These are phyloP conservation scores for Madurella fahalii DNA, from an alignment of 2,329 filamentous ascomycete genomes.

Conservation along the genomic window DNA sequence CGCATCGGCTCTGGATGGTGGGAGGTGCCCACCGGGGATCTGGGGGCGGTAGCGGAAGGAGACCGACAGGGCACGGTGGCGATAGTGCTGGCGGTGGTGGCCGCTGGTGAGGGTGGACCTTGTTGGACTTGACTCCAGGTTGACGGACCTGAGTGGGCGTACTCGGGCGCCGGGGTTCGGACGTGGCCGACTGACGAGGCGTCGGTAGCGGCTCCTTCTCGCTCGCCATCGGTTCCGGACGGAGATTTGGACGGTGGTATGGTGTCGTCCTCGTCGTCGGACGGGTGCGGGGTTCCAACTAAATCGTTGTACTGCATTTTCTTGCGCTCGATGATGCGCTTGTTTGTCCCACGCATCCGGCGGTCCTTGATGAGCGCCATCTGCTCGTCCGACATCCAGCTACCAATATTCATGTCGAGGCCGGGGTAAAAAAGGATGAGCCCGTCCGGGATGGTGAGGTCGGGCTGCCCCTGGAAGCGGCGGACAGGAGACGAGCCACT, in stretches of 20 bases:
- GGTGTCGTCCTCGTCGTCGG: conserved; percentile 64
- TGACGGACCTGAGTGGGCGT: conserved; percentile 45
- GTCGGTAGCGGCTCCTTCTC: conserved; percentile 9
- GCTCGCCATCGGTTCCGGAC: conserved; percentile 10
- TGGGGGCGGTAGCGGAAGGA: neutral
- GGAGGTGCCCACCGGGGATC: conserved; percentile 33
- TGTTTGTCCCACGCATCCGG: conserved; percentile 71
- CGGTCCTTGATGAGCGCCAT: conserved; percentile 90
- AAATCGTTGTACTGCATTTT: conserved; percentile 83
- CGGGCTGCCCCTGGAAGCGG: conserved; percentile 51
- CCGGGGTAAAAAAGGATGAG: conserved; percentile 84
- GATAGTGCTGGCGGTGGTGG: conserved; percentile 5
- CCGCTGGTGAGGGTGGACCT: conserved; percentile 1
- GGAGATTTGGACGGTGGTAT: conserved; percentile 32
- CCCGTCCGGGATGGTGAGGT: conserved; percentile 72
- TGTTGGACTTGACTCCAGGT: conserved; percentile 30
- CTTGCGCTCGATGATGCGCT: conserved; percentile 74
- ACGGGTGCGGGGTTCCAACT: conserved; percentile 77
- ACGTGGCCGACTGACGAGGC: conserved; percentile 15
- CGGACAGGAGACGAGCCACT: conserved; percentile 56
- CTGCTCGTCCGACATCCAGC: conserved; percentile 99
- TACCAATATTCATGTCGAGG: conserved; percentile 94
- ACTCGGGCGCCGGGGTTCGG: conserved; percentile 45
- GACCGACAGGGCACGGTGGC: neutral
- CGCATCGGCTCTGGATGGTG: conserved; percentile 58